Base-by-base conservation (phyloP, 2,329 filamentous ascomycete species). In the Lachnellula arida region DNA sequence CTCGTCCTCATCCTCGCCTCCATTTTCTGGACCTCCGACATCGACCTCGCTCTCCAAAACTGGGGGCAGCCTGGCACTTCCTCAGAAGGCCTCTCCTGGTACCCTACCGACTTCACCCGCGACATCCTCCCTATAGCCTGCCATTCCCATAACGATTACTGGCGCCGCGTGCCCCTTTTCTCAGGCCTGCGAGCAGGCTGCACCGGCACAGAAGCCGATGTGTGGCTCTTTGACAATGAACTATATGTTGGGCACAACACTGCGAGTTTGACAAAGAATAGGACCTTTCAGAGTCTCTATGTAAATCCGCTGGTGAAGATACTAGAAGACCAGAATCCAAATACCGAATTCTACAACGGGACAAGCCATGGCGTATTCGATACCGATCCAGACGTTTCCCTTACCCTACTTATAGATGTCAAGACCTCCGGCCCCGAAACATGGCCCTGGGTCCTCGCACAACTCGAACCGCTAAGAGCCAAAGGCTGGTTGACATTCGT, bases 71-170 rank as follows among this genome's bases (percentile, higher is more conserved):
- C 69, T 0, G 72, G 73, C 22, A 71, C 69, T 66, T 71, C 46
- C 2, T 68, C 67, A n/a, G 70, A 76, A 52, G 72, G 68, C 2
- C 62, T 78, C 15, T 64, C 72, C 1, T 76, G 74, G 70, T 78
- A 78, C 56, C 76, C 79, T 0, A 75, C 78, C 3, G 76, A 80
- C 54, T 79, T 82, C 56, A 76, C 79, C 8, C 73, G 75, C 12
- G 77, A 80, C 49, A 72, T 82, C 17, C 66, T 74, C 2, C 81
- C 84, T 1, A 76, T 85, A 32, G 73, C 75, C 1, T 86, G 83
- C 59, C 85, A 88, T 67, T 86, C 81, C 1, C 85, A 89, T 67
- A 88, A 89, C 63, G 86, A 89, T 68, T 89, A 89, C 69, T 86
- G 82, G 82, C 79, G 84, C 49, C 74, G 75, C 17, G 74, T 80